phyloP scores from a whole-genome alignment of 345 rosid species.

The Geranium rotundifolium region DNA sequence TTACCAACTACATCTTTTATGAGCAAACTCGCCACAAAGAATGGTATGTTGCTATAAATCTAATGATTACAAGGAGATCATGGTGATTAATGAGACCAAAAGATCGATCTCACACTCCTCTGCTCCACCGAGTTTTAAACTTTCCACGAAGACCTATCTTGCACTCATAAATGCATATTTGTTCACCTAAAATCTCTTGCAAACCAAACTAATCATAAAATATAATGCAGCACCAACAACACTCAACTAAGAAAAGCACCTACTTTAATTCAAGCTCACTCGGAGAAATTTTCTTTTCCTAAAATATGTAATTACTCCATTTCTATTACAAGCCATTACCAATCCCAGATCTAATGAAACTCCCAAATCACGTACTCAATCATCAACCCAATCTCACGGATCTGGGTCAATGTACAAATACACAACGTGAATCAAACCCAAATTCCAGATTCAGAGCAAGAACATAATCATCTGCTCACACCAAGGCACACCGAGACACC shows the following conservation, averaged over 20 bases:
- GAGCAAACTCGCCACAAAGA: not conserved
- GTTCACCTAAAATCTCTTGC: too few species aligned
- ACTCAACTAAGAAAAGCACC: not conserved
- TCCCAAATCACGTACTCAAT: not conserved
- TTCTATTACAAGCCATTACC: not conserved
- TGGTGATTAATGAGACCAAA: not conserved
- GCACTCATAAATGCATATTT: not conserved
- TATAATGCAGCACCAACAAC: too few species aligned
- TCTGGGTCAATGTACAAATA: too few species aligned
- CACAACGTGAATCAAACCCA: not conserved
- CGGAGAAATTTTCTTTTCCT: not conserved
- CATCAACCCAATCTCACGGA: not conserved
- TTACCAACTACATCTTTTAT: too few species aligned
- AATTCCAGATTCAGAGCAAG: too few species aligned
- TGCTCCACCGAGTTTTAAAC: not conserved
- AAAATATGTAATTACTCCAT: not conserved
- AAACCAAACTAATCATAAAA: too few species aligned
- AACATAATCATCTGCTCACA: constrained; percentile 43
- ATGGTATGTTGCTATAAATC: not conserved
- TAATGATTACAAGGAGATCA: not conserved
- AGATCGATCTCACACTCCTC: not conserved
- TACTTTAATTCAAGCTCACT: not conserved
- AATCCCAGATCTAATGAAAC: not conserved
- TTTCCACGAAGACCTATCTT: not conserved
- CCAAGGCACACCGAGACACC: constrained; percentile 95